Conservation (phyloP, 2,329 filamentous ascomycete genomes). For the Aspergillus sp. region DNA sequence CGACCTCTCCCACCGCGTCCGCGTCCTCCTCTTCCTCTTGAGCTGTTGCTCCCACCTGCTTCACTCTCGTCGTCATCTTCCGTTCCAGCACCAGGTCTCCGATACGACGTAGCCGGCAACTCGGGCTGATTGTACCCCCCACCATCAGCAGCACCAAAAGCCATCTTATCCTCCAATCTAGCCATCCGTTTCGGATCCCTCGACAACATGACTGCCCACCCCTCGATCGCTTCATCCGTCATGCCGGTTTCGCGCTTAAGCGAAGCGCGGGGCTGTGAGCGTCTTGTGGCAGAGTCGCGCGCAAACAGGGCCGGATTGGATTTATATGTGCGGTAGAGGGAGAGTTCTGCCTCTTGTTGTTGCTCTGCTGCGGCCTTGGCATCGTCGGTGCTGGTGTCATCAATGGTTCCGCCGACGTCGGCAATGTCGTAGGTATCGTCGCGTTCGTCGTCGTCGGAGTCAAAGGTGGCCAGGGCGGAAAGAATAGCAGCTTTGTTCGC, state of each 20-base stretch:
- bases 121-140: slow-evolving; percentile 58
- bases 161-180: slow-evolving; percentile 70
- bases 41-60: slow-evolving; percentile 19
- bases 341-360: slow-evolving; percentile 62
- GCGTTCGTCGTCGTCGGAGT: slow-evolving; percentile 91
- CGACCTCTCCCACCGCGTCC: slow-evolving; percentile 56
- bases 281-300: slow-evolving; percentile 69
- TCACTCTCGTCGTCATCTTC: slow-evolving; percentile 55
- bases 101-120: slow-evolving; percentile 68
- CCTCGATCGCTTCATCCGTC: slow-evolving; percentile 92
- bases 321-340: slow-evolving; percentile 72
- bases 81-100: slow-evolving; percentile 28
- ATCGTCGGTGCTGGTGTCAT: slow-evolving; percentile 64
- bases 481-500: slow-evolving; percentile 83
- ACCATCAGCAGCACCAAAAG: slow-evolving; percentile 57
- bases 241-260: slow-evolving; percentile 78
- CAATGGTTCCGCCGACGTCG: slow-evolving; percentile 87
- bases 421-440: slow-evolving; percentile 95
- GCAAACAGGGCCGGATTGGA: slow-evolving; percentile 66
- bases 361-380: slow-evolving; percentile 42
- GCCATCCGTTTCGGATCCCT: slow-evolving; percentile 70
- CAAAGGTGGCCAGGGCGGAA: slow-evolving; percentile 83
- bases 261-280: slow-evolving; percentile 61
- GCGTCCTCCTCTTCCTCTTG: slow-evolving; percentile 49
- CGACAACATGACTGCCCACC: slow-evolving; percentile 84